Percentiles rank a stretch among this genome's conserved stretches.
phyloP scores from a whole-genome alignment of 352 stramenopile genomes.

The Globisporangium uncinulatum region DNA sequence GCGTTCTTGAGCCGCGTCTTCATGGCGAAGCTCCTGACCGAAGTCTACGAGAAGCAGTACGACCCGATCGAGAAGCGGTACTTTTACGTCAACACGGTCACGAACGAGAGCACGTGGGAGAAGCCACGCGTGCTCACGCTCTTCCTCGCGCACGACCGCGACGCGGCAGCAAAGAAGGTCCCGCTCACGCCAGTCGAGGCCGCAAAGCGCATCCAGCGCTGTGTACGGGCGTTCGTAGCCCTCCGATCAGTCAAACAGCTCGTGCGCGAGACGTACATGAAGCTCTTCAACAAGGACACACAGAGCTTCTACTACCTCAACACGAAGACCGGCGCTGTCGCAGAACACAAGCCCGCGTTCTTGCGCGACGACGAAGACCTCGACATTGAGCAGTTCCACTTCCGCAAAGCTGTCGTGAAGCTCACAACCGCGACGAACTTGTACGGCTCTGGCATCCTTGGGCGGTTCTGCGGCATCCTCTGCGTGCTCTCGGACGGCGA shows the following conservation, averaged over 20 bases:
- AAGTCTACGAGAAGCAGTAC: slow-evolving; percentile 56
- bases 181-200: slow-evolving; percentile 26
- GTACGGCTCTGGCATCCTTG: slow-evolving; percentile 43
- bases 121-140: slow-evolving; percentile 34
- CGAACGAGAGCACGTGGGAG: slow-evolving; percentile 60
- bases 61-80: slow-evolving; percentile 53
- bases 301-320: slow-evolving; percentile 69
- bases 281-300: slow-evolving; percentile 46
- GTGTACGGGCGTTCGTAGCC: slow-evolving; percentile 33
- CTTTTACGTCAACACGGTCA: slow-evolving; percentile 63
- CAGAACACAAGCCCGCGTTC: slow-evolving; percentile 39
- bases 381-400: slow-evolving; percentile 56
- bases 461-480: slow-evolving; percentile 37
- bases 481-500: slow-evolving; percentile 47
- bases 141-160: slow-evolving; percentile 26
- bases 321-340: slow-evolving; percentile 35
- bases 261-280: slow-evolving; percentile 70
- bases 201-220: slow-evolving; percentile 43
- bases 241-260: slow-evolving; percentile 29
- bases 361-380: slow-evolving; percentile 46
- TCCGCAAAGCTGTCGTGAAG: slow-evolving; percentile 60
- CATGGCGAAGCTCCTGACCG: slow-evolving; percentile 29
- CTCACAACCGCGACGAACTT: slow-evolving; percentile 36
- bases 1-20: slow-evolving; percentile 32
- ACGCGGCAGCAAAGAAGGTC: slow-evolving; percentile 8